A percentile compares a stretch with the other conserved stretches of the same genome.
Evolutionary conservation across 2,329 filamentous ascomycete species (phyloP).

Genomic region (Fusarium sp.): DNA sequence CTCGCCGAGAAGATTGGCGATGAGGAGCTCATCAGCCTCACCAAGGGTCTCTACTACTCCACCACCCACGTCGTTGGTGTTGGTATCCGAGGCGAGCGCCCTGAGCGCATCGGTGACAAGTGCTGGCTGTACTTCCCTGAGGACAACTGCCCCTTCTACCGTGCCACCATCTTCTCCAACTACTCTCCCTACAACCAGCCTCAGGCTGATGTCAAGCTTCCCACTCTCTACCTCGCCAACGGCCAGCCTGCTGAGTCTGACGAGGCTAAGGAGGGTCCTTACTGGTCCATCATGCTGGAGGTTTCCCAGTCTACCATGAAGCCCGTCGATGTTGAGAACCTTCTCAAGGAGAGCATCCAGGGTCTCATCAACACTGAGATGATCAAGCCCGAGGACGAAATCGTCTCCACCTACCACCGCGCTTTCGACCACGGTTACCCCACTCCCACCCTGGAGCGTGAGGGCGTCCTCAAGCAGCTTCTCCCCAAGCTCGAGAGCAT

Average conservation of each 20-base stretch:
- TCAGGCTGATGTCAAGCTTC: slow-evolving; percentile 81
- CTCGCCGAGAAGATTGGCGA: slow-evolving; percentile 90
- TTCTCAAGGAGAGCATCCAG: slow-evolving; percentile 92
- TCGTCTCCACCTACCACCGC: slow-evolving; percentile 98
- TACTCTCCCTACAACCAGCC: slow-evolving; percentile 99
- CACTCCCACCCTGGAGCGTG: slow-evolving; percentile 93
- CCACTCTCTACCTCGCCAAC: slow-evolving; percentile 86
- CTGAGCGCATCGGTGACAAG: slow-evolving; percentile 98
- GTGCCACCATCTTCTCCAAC: slow-evolving; percentile 99
- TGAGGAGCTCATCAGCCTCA: slow-evolving; percentile 82
- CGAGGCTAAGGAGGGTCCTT: slow-evolving; percentile 86
- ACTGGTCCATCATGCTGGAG: slow-evolving; percentile 99
- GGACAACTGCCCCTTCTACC: slow-evolving; percentile 98
- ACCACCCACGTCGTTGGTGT: slow-evolving; percentile 98
- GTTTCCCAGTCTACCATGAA: slow-evolving; percentile 97
- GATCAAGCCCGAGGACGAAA: slow-evolving; percentile 91
- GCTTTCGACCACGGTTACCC: slow-evolving; percentile 99
- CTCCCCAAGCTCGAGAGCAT: slow-evolving; percentile 91
- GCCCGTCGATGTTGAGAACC: slow-evolving; percentile 86
- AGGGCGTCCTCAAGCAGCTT: slow-evolving; percentile 91
- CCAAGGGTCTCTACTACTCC: slow-evolving; percentile 95
- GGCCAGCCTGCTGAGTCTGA: slow-evolving; percentile 82
- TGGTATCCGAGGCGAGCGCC: slow-evolving; percentile 89
- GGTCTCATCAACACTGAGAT: slow-evolving; percentile 98
- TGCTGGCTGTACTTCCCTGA: slow-evolving; percentile 99